Conservation (phyloP, 768 basidiomycete species). For the Pleurotus tuber-regium region DNA sequence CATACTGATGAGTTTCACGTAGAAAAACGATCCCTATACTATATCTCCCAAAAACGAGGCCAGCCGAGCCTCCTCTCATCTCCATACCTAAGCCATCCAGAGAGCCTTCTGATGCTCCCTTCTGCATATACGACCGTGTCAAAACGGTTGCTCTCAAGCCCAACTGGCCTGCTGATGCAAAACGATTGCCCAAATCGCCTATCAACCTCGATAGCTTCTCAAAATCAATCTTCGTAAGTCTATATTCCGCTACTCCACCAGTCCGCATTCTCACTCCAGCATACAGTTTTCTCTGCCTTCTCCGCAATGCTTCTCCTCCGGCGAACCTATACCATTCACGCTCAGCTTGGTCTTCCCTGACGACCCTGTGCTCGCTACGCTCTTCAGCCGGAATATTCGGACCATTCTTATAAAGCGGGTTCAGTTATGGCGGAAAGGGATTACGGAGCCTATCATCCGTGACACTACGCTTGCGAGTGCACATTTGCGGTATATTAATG, state of each 20-base stretch:
- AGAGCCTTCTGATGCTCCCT: conserved; percentile 16
- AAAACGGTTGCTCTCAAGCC: conserved; percentile 26
- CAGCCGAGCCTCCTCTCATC: conserved; percentile 29
- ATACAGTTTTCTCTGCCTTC: conserved; percentile 36
- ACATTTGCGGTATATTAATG: conserved; percentile 23
- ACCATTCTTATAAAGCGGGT: conserved; percentile 35
- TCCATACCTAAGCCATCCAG: conserved; percentile 26
- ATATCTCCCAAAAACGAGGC: conserved; percentile 43
- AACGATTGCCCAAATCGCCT: conserved; percentile 5
- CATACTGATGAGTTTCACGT: background rate
- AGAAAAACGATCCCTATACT: conserved; percentile 34
- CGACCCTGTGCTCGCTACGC: conserved; percentile 34
- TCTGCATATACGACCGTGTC: conserved; percentile 25
- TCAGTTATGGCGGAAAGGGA: conserved; percentile 25
- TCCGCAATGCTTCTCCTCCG: conserved; percentile 34
- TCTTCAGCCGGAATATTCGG: conserved; percentile 30
- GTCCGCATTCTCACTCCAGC: background rate
- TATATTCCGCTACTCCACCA: background rate
- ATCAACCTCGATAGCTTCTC: conserved; percentile 14
- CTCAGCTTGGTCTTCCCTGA: conserved; percentile 32
- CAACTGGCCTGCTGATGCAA: conserved; percentile 1
- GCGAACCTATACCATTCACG: conserved; percentile 36
- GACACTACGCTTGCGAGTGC: conserved; percentile 24
- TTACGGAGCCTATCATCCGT: conserved; percentile 22
- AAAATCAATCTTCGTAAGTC: conserved; percentile 26